Evolutionary conservation across 139 green algal genomes (phyloP).

Genomic region (Micractinium sp.): DNA sequence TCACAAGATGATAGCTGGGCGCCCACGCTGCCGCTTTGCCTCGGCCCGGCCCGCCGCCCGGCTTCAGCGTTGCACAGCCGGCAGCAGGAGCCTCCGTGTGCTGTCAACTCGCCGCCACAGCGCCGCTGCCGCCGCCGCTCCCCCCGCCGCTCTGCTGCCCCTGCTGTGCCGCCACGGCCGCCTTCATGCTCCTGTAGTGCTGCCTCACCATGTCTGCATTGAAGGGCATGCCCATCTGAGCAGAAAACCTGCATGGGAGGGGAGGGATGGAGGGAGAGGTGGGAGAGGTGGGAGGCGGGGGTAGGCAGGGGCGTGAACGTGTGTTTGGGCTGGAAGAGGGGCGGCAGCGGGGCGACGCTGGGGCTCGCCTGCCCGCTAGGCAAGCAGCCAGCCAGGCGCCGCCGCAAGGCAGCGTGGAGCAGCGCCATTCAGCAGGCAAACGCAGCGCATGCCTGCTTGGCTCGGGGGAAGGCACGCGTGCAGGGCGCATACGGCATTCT

Average conservation of each 20-base stretch:
- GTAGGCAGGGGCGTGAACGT: background rate
- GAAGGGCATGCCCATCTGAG: conserved; percentile 41
- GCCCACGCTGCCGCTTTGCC: no score
- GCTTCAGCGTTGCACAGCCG: no score
- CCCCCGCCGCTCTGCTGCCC: background rate
- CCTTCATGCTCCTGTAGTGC: conserved; percentile 16
- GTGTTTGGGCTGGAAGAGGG: background rate
- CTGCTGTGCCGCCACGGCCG: background rate
- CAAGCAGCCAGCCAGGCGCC: background rate
- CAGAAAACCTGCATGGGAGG: background rate
- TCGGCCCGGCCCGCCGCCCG: no score
- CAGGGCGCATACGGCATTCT: no score
- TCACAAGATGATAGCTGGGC: no score
- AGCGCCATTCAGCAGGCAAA: background rate
- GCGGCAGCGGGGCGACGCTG: background rate
- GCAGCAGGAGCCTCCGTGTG: no score
- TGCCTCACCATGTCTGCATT: conserved; percentile 32
- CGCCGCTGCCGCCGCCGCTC: background rate
- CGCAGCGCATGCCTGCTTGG: background rate
- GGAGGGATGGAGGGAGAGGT: no score
- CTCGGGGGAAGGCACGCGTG: no score
- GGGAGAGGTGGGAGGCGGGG: background rate
- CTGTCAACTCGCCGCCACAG: background rate
- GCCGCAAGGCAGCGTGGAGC: background rate
- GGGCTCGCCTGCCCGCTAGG: no score